phyloP scores from a whole-genome alignment of 2,329 filamentous ascomycete genomes.

The Pyrenophora teres region DNA sequence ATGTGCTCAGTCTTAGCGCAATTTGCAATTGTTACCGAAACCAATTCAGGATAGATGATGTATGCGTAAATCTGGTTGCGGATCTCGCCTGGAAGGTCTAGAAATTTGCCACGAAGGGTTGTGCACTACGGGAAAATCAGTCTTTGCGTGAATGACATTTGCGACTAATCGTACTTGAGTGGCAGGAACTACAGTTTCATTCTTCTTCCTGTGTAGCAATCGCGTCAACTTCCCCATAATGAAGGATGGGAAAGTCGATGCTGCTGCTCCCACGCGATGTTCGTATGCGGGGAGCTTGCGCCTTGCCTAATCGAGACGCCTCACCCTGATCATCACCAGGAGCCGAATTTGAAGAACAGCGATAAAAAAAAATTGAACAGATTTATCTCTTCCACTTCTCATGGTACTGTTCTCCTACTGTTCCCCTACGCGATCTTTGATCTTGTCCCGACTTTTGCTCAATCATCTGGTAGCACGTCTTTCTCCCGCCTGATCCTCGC shows the following conservation, averaged over 20 bases:
- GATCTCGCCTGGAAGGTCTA: conserved; percentile 30
- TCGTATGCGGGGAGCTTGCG: neutral
- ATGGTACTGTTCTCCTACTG: neutral
- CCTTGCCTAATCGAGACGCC: conserved; percentile 3
- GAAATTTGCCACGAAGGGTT: conserved; percentile 3
- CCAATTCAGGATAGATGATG: conserved; percentile 14
- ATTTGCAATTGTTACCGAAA: conserved; percentile 6
- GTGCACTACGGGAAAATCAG: conserved; percentile 3
- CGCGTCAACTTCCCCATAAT: too few species aligned
- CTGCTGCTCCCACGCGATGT: too few species aligned
- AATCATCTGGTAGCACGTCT: neutral
- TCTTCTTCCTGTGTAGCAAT: too few species aligned
- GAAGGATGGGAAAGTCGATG: too few species aligned
- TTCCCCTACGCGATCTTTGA: neutral
- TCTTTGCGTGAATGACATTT: neutral
- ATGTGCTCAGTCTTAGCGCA: conserved; percentile 12
- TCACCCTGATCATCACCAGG: neutral
- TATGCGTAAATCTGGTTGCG: conserved; percentile 29
- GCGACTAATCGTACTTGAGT: too few species aligned
- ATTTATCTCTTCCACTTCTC: neutral
- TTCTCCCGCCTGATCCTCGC: neutral
- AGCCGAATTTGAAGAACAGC: neutral
- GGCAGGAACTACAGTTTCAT: neutral
- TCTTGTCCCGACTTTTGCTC: neutral
- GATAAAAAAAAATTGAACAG: too few species aligned